phyloP scores from a whole-genome alignment of 139 green algal genomes.

The Picochlorum sp. region DNA sequence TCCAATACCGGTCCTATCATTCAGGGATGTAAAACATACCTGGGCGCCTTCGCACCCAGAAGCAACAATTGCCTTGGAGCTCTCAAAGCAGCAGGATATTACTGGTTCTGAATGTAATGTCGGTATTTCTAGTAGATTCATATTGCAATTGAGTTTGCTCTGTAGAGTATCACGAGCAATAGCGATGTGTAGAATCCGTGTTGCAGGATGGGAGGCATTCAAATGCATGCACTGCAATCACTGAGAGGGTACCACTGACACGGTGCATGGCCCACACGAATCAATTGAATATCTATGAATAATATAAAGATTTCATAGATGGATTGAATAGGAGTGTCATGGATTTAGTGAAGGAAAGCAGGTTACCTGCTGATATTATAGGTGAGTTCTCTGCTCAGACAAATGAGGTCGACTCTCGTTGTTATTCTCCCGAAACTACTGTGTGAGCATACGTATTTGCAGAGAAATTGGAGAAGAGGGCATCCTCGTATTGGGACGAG shows the following conservation, averaged over 20 bases:
- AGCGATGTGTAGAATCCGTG: neutral
- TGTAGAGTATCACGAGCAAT: neutral
- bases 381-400: neutral
- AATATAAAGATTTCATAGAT: neutral
- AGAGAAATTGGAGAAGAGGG: constrained; percentile 57
- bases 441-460: neutral
- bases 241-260: too few species aligned
- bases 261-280: too few species aligned
- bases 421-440: too few species aligned
- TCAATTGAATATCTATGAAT: neutral
- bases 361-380: neutral
- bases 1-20: too few species aligned
- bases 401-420: neutral
- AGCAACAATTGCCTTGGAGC: neutral
- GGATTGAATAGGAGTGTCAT: neutral
- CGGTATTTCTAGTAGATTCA: constrained; percentile 5
- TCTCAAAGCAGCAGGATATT: neutral
- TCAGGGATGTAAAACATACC: too few species aligned
- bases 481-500: constrained; percentile 61
- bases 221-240: neutral
- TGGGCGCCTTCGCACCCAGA: too few species aligned
- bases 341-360: neutral
- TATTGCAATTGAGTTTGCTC: too few species aligned
- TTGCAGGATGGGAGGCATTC: neutral
- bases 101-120: neutral